phyloP scores from a whole-genome alignment of 2,329 filamentous ascomycete genomes.

The Fusarium goolgardi region DNA sequence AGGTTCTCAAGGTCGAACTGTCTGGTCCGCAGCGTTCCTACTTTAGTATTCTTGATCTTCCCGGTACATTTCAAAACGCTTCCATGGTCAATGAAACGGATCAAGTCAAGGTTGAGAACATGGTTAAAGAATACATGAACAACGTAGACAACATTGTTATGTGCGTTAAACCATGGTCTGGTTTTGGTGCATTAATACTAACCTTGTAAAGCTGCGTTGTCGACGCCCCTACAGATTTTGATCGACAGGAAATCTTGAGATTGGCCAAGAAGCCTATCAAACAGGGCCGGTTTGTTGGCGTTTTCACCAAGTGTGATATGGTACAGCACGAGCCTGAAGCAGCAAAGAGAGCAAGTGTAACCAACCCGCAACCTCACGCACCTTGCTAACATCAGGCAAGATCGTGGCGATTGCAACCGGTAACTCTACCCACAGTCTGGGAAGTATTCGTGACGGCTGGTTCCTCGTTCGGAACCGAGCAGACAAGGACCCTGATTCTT shows the following conservation, averaged over 20 bases:
- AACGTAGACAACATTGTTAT: constrained; percentile 54
- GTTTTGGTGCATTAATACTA: not conserved
- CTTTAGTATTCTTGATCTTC: constrained; percentile 55
- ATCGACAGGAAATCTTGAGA: constrained; percentile 48
- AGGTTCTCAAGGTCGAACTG: constrained; percentile 54
- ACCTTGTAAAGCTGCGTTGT: constrained; percentile 48
- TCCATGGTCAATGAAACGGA: constrained; percentile 48
- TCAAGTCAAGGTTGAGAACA: constrained; percentile 45
- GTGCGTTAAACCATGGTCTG: constrained; percentile 37
- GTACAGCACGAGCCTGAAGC: constrained; percentile 21
- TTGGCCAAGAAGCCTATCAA: constrained; percentile 47
- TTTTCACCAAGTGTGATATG: constrained; percentile 55
- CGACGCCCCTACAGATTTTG: constrained; percentile 49
- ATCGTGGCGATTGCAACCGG: constrained; percentile 27
- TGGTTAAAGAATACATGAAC: constrained; percentile 54
- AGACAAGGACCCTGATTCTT: constrained; percentile 33
- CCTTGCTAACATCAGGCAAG: constrained; percentile 17
- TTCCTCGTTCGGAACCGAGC: constrained; percentile 54
- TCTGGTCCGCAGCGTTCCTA: constrained; percentile 52
- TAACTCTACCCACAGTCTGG: constrained; percentile 4
- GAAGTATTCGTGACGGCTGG: constrained; percentile 45
- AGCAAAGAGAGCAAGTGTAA: constrained; percentile 11
- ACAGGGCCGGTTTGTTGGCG: constrained; percentile 50
- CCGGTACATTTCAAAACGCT: constrained; percentile 48
- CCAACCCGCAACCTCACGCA: fast-evolving